Base-by-base conservation (phyloP, 2,329 filamentous ascomycete genomes). In the Colletotrichum tanaceti region DNA sequence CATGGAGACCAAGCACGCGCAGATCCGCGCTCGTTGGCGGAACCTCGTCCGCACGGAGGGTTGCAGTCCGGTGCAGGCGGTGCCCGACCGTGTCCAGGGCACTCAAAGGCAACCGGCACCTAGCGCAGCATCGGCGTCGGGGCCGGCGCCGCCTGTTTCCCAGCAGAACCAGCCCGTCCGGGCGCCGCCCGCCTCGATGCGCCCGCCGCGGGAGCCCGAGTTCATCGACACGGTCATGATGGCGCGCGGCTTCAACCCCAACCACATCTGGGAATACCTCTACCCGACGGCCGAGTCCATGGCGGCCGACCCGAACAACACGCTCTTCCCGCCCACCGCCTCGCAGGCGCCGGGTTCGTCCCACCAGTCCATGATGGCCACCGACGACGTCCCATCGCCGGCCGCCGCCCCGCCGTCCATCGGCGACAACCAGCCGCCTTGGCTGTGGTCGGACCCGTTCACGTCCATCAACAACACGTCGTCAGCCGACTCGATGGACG, bases 11-110 rank as follows among this genome's bases (percentile, higher is more conserved):
- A 78, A 78, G 18, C 79, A 85, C 71, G 84, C 85, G n/a, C 78
- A 82, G 52, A 72, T 79, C 5, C 76, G 81, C 20, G 81, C 85
- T 13, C 81, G 80, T 39, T 89, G 87, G 87, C 80, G 85, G 46
- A 77, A 79, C 49, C 75, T 89, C 9, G 79, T 89, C 6, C 77
- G 79, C 18, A 75, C 75, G 5, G 77, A 78, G 1, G 73, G 71
- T 0, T 72, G 75, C 39, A 72, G 63, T 13, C 65, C 75, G 41
- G 70, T 72, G 18, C 67, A 65, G 72, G 73, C 53, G 68, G 73
- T 63, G 72, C 75, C 39, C 5, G 38, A 24, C 32, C 41, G 16
- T 20, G 38, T 13, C 28, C 28, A 1, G 28, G 28, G 28, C 16
- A 18, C 28, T 16, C 22, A 54, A 14, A 20, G 11, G 13, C 64